Base-by-base conservation (phyloP, 169 alveolate genomes). In the Theileria sp. region DNA sequence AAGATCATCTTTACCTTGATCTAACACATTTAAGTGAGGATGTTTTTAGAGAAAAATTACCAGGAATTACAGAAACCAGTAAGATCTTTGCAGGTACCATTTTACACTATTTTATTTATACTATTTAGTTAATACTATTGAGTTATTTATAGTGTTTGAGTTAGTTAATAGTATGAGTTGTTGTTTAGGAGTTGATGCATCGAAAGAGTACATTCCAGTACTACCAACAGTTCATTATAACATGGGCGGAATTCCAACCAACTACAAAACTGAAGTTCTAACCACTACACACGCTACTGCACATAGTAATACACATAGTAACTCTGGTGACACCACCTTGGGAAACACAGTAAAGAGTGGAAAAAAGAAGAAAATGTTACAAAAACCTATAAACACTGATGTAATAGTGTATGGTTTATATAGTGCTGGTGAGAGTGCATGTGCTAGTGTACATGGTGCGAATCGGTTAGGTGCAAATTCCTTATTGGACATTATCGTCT, bases 191-290 rank as follows among this genome's bases (percentile, higher is more conserved):
- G 98, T 96, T 54, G 98, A 96, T 91, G 97, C 92, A 3, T 93
- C 97, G 72, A 96, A 94, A 84, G 98, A 97, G 86, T 98, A 98
- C 32, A 96, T 97, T 28, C 99, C 99, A 15, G 98, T 97, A 44
- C 86, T 97, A 58, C 99, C 99, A 30, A 97, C 99, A 2, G 99
- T 97, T 58, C 99, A 98, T 91, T 98, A 98, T 91, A 97, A 97
- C 91, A 98, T 98, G 99, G 99, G 99, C 21, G 99, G 99, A 38
- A 88, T 97, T 30, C 99, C 99, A 60, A 97, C 99, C 67, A 97
- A 98, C 92, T 97, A 96, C 93, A 95, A 95, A 87, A 95, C 99
- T 6, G 95, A 97, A 87, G 99, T 94, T 13, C 3, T 95, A 15
- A 90, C 90, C 34, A 81, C 84, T 61, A 87, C 8, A 44, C 38